Base-by-base conservation (phyloP, 1,139 yeast species). In the Hyphopichia wangnamkhiaoensis region DNA sequence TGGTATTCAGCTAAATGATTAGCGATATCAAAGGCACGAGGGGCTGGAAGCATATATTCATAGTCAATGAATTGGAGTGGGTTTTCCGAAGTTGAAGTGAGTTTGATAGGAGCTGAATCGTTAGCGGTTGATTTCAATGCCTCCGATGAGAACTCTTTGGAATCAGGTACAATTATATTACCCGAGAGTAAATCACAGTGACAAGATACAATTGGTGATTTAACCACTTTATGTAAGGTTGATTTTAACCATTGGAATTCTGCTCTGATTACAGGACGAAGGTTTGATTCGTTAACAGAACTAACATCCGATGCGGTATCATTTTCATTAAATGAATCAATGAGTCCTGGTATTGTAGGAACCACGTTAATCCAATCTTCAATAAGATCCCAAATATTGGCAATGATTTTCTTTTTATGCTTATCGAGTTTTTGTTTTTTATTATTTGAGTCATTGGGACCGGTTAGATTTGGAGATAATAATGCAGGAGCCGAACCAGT, bases 1-100 rank as follows among this genome's bases (percentile, higher is more conserved):
- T 86, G 94, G 93, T 93, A 86, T 61, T 86, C 95, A 56, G 85
- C 83, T 50, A 86, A 80, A 59, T 86, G 94, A 56, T 86, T 86
- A n/a, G 94, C 89, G 17, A 86, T 79, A 56, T 86, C 95, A 56
- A 84, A 86, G 0, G 88, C 93, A 41, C 93, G 63, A 2, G 94
- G 91, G 2, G 89, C 88, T 3, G 87, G 86, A 52, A 83, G 71
- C 76, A 87, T 81, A 54, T 86, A 86, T 62, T 86, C 95, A 55
- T 85, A 86, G 57, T 86, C 95, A 37, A 86, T 86, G 53, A 86
- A 84, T 20, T 80, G 72, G 14, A 84, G 72, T 2, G 82, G 82
- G 44, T 75, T 75, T 15, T n/a, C n/a, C n/a, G n/a, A n/a, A n/a
- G n/a, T n/a, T n/a, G n/a, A n/a, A n/a, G n/a, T n/a, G n/a, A n/a